A percentile compares a stretch with the other conserved stretches of the same genome.
These are phyloP conservation scores for Trichothecium sympodiale DNA, from an alignment of 2,329 filamentous ascomycete species.

Conservation along the genomic window DNA sequence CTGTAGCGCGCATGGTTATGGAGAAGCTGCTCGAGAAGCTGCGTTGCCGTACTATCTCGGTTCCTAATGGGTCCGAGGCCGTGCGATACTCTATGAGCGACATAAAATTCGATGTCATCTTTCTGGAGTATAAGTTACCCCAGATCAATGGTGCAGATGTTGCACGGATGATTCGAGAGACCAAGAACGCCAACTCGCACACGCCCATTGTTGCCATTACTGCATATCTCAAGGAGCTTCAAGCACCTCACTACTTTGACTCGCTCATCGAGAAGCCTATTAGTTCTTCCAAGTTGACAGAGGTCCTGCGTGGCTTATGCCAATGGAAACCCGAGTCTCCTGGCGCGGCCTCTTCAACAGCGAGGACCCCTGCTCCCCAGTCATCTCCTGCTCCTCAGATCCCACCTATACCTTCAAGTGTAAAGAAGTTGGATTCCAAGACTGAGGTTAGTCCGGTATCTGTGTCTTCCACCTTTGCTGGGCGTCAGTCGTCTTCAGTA, in stretches of 20 bases:
- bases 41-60: conserved; percentile 86
- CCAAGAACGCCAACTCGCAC: conserved; percentile 85
- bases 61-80: conserved; percentile 81
- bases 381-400: neutral
- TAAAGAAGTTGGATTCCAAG: conserved; percentile 52
- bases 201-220: conserved; percentile 96
- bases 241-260: conserved; percentile 91
- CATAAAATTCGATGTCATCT: conserved; percentile 97
- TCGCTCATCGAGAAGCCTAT: conserved; percentile 94
- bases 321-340: conserved; percentile 77
- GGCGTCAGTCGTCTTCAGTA: conserved; percentile 63
- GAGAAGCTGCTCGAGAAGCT: conserved; percentile 93
- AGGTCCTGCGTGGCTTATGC: conserved; percentile 78
- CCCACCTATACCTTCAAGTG: conserved; percentile 49
- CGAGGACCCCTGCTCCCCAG: conserved; percentile 25
- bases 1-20: conserved; percentile 97
- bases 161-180: conserved; percentile 94
- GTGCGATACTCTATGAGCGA: conserved; percentile 91
- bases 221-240: conserved; percentile 93
- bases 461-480: conserved; percentile 60
- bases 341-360: conserved; percentile 23
- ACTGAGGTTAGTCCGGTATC: conserved; percentile 78
- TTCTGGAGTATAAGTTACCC: conserved; percentile 92
- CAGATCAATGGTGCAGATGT: conserved; percentile 93
- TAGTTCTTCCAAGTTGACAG: conserved; percentile 79